A percentile compares a stretch with the other conserved stretches of the same genome.
Evolutionary conservation across 495 filamentous ascomycete species (phyloP).

Genomic region (Penicillium longicatenatum): DNA sequence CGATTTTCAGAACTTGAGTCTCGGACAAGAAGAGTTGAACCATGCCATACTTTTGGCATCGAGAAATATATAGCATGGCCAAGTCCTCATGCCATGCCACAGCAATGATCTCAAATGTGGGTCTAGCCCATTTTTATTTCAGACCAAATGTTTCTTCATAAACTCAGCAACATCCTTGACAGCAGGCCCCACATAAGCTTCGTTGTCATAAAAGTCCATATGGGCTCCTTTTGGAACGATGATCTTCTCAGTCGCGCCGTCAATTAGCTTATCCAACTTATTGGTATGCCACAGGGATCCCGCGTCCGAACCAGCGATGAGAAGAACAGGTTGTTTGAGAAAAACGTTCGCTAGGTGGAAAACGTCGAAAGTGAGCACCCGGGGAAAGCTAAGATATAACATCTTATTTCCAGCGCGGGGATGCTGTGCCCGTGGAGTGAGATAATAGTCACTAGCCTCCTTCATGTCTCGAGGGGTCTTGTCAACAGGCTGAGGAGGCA

Average conservation of each 20-base stretch:
- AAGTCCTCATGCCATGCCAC: too few species aligned
- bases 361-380: slow-evolving; percentile 11
- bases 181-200: background rate
- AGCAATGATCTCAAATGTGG: background rate
- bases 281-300: slow-evolving; percentile 18
- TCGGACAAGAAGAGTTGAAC: too few species aligned
- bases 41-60: too few species aligned
- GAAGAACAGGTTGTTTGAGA: slow-evolving; percentile 9
- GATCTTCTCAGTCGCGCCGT: slow-evolving; percentile 8
- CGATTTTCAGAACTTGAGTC: too few species aligned
- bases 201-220: slow-evolving; percentile 17
- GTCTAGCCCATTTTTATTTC: too few species aligned
- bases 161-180: background rate
- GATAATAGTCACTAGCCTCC: slow-evolving; percentile 11
- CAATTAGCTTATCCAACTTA: slow-evolving; percentile 9
- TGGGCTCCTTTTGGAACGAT: slow-evolving; percentile 11
- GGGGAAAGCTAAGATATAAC: slow-evolving; percentile 8
- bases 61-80: too few species aligned
- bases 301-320: slow-evolving; percentile 13
- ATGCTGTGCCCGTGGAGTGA: background rate
- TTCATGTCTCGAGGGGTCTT: slow-evolving; percentile 11
- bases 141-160: background rate
- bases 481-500: slow-evolving; percentile 9
- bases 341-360: slow-evolving; percentile 14
- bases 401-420: slow-evolving; percentile 13